Percentiles rank a stretch among this genome's conserved stretches.
Evolutionary conservation across 75 land plant genomes (phyloP).

Genomic region (Adiantum capillusveneris): DNA sequence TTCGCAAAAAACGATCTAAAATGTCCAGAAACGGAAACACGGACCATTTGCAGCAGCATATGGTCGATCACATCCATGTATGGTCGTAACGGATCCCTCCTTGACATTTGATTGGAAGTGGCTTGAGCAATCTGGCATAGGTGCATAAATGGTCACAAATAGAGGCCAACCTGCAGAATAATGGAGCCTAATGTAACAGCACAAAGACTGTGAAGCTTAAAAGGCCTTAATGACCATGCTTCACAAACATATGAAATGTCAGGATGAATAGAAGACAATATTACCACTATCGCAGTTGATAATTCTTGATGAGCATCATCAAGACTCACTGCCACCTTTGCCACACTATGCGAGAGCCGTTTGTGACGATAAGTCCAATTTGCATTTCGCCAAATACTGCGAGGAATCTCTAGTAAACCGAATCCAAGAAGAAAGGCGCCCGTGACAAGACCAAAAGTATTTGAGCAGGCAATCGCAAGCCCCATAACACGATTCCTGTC

Average conservation of each 20-base stretch:
- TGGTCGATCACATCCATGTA: constrained; percentile 94
- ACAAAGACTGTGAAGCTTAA: background rate
- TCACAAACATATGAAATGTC: background rate
- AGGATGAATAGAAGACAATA: constrained; percentile 6
- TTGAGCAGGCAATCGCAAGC: constrained; percentile 94
- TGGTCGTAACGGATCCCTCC: constrained; percentile 82
- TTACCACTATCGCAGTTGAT: constrained; percentile 96
- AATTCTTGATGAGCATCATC: constrained; percentile 99
- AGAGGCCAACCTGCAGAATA: constrained; percentile 9
- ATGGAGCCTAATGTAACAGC: background rate
- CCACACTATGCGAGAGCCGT: constrained; percentile 80
- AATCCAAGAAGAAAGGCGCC: constrained; percentile 99
- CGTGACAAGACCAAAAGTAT: constrained; percentile 95
- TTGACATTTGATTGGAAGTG: constrained; percentile 95
- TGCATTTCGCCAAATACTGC: constrained; percentile 90
- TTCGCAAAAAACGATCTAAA: background rate
- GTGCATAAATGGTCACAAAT: constrained; percentile 12
- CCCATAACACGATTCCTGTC: constrained; percentile 50
- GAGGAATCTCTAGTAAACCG: constrained; percentile 95
- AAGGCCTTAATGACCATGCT: background rate
- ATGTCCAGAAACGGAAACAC: background rate
- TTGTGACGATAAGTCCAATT: constrained; percentile 89
- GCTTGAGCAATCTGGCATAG: constrained; percentile 85
- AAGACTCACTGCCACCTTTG: constrained; percentile 88
- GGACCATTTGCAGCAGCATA: constrained; percentile 77